These are phyloP conservation scores for Allomyces arbusculus DNA, from an alignment of 192 early-diverging fungal genomes.

Conservation along the genomic window DNA sequence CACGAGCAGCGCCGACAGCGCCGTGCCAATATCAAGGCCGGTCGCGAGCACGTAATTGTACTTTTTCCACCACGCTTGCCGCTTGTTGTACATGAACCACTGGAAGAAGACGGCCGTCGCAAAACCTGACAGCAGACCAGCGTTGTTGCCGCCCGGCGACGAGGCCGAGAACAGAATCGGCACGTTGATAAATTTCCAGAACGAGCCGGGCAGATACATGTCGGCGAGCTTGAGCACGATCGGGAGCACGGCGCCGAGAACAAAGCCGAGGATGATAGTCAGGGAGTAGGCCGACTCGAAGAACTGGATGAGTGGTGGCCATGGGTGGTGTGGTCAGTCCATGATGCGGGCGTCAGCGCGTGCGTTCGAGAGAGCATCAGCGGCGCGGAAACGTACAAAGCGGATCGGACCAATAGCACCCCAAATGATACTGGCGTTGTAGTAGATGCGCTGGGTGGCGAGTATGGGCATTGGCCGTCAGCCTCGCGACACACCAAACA, in stretches of 20 bases:
- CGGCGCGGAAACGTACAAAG: too few species aligned
- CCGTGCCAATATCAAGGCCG: conserved; percentile 12
- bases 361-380: too few species aligned
- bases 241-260: too few species aligned
- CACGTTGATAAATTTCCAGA: conserved; percentile 8
- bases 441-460: too few species aligned
- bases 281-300: too few species aligned
- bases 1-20: conserved; percentile 5
- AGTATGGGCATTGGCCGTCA: too few species aligned
- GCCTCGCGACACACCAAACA: conserved; percentile 29
- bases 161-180: conserved; percentile 2
- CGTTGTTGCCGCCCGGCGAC: conserved; percentile 1
- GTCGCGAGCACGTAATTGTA: conserved; percentile 13
- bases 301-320: too few species aligned
- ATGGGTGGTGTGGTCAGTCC: too few species aligned
- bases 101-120: conserved; percentile 7
- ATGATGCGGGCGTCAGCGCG: too few species aligned
- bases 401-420: too few species aligned
- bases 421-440: too few species aligned
- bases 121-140: conserved; percentile 2
- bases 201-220: not conserved
- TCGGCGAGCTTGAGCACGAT: not conserved
- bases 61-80: conserved; percentile 9
- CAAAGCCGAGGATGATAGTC: too few species aligned
- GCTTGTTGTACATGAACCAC: conserved; percentile 5